Evolutionary conservation across 768 basidiomycete genomes (phyloP), one percentile per base, ranked within the genome.

Genomic region (Trametes maxima): DNA sequence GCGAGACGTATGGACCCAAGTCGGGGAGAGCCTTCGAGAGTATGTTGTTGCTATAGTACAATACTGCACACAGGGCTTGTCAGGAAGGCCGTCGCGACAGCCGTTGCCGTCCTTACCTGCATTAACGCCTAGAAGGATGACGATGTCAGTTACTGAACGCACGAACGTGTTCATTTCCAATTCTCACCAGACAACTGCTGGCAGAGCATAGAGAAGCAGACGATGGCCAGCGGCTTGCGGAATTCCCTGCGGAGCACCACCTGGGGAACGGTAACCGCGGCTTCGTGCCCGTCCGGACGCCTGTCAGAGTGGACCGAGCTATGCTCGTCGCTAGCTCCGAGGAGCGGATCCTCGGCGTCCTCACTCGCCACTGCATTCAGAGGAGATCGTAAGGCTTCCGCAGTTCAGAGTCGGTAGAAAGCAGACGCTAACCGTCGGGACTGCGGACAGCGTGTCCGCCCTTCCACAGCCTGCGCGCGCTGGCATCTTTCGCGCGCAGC

Each of bases 11-110:
- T 19, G 92, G 85, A 0, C 90, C 94, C 22, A 87, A 72, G 17
- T 89, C 82, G 16, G 94, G 93, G 56, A 97, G 77, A 2, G 92
- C 82, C 60, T 84, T 89, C 24, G 87, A 84, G 24, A 97, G 82
- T 65, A 97, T 97, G 49, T 87, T 84, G 66, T 93, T 95, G 75
- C 90, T 92, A 75, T 95, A 96, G 73, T 94, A 96, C 56, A 96
- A 79, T 25, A 96, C 94, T 88, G 70, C 25, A 59, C 33, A 28
- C 22, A 22, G 13, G 1, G 5, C 5, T 17, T 54, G 65, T 46
- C 58, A 13, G 54, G 51, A 14, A 36, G 59, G 59, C 54, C 39
- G 49, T 19, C 28, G 7, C 42, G 17, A 25, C 14, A n/a, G 12
- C 10, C 35, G 44, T 22, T 45, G 5, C 22, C 19, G 49, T 42